These are phyloP conservation scores for Aleurites moluccanus DNA, from an alignment of 441 rosid genomes.

Conservation along the genomic window DNA sequence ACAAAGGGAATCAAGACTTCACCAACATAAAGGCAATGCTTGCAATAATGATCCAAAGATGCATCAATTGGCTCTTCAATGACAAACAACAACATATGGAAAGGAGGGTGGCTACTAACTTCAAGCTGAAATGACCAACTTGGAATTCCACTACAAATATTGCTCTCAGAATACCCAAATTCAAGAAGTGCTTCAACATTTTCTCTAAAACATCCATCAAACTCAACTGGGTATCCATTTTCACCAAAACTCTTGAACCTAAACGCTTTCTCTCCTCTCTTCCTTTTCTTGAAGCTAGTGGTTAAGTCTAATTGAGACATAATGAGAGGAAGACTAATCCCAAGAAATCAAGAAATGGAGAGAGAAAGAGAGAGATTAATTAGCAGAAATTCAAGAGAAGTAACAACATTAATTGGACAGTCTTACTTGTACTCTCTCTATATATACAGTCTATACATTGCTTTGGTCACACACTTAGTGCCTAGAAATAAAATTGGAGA, in stretches of 20 bases:
- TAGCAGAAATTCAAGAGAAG: conserved; percentile 13
- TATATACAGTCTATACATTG: conserved; percentile 31
- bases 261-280: conserved; percentile 67
- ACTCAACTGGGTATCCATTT: conserved; percentile 64
- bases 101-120: conserved; percentile 70
- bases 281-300: conserved; percentile 58
- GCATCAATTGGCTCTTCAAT: conserved; percentile 68
- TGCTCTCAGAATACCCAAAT: conserved; percentile 56
- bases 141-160: conserved; percentile 37
- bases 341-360: neutral
- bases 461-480: conserved; percentile 66
- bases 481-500: conserved; percentile 61
- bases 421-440: conserved; percentile 12
- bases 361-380: neutral
- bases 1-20: conserved; percentile 35
- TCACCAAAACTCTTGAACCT: conserved; percentile 75
- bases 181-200: conserved; percentile 64
- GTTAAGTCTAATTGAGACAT: conserved; percentile 38
- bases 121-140: conserved; percentile 90
- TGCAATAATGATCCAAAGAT: conserved; percentile 55
- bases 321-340: neutral
- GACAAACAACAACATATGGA: conserved; percentile 58
- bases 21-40: conserved; percentile 81
- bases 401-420: conserved; percentile 18
- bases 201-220: conserved; percentile 59